Conservation (phyloP, 352 stramenopile genomes). For the Globisporangium iwayamae region DNA sequence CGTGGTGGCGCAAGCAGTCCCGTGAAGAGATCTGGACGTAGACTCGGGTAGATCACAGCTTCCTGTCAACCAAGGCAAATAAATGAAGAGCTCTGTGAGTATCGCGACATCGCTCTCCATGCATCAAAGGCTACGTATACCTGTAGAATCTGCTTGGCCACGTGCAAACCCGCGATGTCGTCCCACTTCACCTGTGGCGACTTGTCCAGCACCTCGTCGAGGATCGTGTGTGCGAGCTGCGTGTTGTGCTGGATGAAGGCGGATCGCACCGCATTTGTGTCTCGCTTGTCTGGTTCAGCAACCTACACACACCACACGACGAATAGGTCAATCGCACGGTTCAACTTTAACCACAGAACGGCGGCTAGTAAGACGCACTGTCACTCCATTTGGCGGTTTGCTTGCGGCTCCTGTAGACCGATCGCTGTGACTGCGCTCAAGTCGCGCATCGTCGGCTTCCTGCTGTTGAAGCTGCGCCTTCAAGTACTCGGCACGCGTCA, state of each 20-base stretch:
- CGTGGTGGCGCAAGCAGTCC: slow-evolving; percentile 63
- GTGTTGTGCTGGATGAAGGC: slow-evolving; percentile 54
- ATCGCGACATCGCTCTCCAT: neutral
- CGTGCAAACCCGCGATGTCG: slow-evolving; percentile 76
- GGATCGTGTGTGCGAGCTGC: slow-evolving; percentile 66
- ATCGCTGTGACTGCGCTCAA: no score
- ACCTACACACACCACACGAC: neutral
- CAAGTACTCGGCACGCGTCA: slow-evolving; percentile 69
- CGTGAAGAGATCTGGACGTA: slow-evolving; percentile 84
- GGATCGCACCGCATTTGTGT: slow-evolving; percentile 9
- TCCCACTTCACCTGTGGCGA: slow-evolving; percentile 77
- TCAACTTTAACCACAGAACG: neutral
- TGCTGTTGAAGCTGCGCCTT: slow-evolving; percentile 28
- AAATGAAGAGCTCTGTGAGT: neutral
- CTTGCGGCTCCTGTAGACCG: neutral
- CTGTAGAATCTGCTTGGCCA: slow-evolving; percentile 88
- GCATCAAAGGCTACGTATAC: slow-evolving; percentile 19
- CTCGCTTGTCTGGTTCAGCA: neutral
- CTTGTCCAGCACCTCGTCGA: slow-evolving; percentile 81
- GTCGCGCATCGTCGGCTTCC: no score
- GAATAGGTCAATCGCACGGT: neutral
- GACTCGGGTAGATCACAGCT: slow-evolving; percentile 81
- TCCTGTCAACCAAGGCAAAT: slow-evolving; percentile 26
- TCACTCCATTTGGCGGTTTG: neutral
- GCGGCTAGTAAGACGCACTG: no score